phyloP scores from a whole-genome alignment of 768 basidiomycete species.

The Chalciporus pseudorubinellus region DNA sequence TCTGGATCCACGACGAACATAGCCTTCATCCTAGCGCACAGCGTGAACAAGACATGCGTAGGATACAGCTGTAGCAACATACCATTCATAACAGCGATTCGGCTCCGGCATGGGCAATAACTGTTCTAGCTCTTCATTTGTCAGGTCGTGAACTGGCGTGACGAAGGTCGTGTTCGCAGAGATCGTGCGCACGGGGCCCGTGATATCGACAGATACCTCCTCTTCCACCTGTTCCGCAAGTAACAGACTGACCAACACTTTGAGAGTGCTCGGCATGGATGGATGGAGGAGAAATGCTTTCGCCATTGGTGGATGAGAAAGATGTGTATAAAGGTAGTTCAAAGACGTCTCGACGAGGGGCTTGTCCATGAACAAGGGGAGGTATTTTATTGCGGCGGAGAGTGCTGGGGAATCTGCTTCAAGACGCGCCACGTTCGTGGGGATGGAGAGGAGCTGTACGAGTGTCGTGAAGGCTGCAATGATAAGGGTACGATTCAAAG shows the following conservation, averaged over 20 bases:
- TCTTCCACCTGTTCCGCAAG: constrained; percentile 73
- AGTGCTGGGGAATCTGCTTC: constrained; percentile 57
- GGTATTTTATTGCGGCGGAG: constrained; percentile 61
- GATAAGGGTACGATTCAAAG: constrained; percentile 74
- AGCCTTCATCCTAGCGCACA: constrained; percentile 73
- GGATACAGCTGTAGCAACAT: constrained; percentile 15
- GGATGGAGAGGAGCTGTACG: constrained; percentile 59
- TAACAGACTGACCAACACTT: constrained; percentile 63
- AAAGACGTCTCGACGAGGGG: constrained; percentile 66
- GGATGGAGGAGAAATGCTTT: constrained; percentile 73
- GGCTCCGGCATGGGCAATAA: constrained; percentile 66
- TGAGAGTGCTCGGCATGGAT: constrained; percentile 67
- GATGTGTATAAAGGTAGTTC: constrained; percentile 72
- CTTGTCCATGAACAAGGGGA: constrained; percentile 71
- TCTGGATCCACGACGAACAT: constrained; percentile 78
- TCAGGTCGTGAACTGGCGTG: constrained; percentile 62
- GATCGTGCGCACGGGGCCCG: constrained; percentile 55
- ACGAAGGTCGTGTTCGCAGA: constrained; percentile 48
- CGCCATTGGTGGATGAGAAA: constrained; percentile 72
- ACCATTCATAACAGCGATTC: constrained; percentile 83
- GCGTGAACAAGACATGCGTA: constrained; percentile 11
- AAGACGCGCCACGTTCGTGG: constrained; percentile 55
- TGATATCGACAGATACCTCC: constrained; percentile 60
- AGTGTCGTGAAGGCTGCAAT: constrained; percentile 62
- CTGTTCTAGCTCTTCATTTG: constrained; percentile 62